A percentile compares a stretch with the other conserved stretches of the same genome.
Evolutionary conservation across 306 rosid genomes (phyloP).

Genomic region (Cyamopsis tetragonoloba): DNA sequence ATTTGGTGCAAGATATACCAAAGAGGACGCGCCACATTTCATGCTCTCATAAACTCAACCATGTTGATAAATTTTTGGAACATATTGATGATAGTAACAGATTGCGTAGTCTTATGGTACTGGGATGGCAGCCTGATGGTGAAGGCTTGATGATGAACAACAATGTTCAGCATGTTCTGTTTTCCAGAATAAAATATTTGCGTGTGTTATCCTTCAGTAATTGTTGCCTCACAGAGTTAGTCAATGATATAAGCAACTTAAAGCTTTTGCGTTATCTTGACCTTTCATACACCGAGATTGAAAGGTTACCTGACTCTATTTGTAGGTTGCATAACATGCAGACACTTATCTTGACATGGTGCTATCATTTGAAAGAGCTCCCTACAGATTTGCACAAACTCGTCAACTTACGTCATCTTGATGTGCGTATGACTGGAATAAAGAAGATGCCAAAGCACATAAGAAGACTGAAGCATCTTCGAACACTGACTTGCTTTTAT

Average conservation of each 20-base stretch:
- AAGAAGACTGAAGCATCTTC: slow-evolving; percentile 12
- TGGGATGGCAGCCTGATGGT: fast-evolving
- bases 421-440: background rate
- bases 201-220: background rate
- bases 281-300: background rate
- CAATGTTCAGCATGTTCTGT: background rate
- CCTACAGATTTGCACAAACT: slow-evolving; percentile 16
- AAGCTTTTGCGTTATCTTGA: slow-evolving; percentile 28
- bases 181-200: background rate
- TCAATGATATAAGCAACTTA: slow-evolving; percentile 1
- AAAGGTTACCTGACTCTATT: slow-evolving; percentile 15
- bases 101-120: background rate
- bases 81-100: background rate
- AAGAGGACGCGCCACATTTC: slow-evolving; percentile 11
- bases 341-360: background rate
- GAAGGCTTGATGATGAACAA: background rate
- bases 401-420: slow-evolving; percentile 8
- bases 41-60: fast-evolving
- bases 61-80: background rate
- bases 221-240: background rate
- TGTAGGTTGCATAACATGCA: slow-evolving; percentile 25
- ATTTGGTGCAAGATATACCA: background rate
- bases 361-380: background rate
- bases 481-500: background rate
- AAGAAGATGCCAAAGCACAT: slow-evolving; percentile 15